Evolutionary conservation across 345 rosid genomes (phyloP), one percentile per base, ranked within the genome.

Genomic region (Dipteronia sinensis): DNA sequence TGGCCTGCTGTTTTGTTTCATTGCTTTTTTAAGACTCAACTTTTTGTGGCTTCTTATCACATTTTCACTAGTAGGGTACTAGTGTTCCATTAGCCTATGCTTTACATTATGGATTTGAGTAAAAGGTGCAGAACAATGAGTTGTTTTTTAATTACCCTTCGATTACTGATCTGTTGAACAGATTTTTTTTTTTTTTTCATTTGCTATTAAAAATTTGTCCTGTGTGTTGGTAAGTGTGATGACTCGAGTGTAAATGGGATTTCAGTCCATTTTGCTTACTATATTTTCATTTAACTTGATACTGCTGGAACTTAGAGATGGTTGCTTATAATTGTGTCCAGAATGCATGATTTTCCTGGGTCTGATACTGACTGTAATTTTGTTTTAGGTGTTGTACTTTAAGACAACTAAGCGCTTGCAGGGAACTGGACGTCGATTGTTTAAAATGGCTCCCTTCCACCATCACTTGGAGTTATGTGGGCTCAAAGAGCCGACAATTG

Each of bases 371-470:
- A 55, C 29, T 4, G 46, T 9, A 49, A 2, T 11, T 61, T 34
- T 64, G 27, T 80, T 29, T 72, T 29, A 91, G 95, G 88, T 87
- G 15, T 67, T 79, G 47, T 82, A 86, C 75, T 86, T 81, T 65
- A 82, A 74, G 80, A 73, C 76, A 49, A 86, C 87, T 25, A 88
- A 83, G 53, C 69, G 25, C 75, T 38, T 81, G 53, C 46, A 12
- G 10, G 91, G 91, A 72, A 12, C 72, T 7, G 88, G 87, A 4
- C 82, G 67, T 13, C 84, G 86, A n/a, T 46, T 85, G 72, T 83
- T 86, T 68, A 79, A 83, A 66, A 86, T 87, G 89, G 84, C 86
- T 4, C 89, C 92, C 31, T 77, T 91, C 63, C 95, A 89, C 77
- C 89, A 72, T 58, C 89, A 86, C 65, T 85, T 89, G 7, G 83